Evolutionary conservation across 495 filamentous ascomycete species (phyloP).

Genomic region (Xylaria bambusicola): DNA sequence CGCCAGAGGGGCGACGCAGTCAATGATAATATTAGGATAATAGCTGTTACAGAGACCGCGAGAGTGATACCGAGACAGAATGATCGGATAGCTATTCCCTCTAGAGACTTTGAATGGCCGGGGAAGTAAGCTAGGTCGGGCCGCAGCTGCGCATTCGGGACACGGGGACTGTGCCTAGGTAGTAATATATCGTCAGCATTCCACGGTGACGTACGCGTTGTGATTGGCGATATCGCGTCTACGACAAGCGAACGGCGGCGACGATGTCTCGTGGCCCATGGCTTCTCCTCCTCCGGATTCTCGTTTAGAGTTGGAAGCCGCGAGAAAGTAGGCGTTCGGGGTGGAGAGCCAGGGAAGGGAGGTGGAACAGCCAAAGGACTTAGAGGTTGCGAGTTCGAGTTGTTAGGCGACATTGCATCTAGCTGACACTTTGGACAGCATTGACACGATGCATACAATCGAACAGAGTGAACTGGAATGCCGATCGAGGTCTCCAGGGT

Average conservation of each 20-base stretch:
- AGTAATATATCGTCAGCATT: slow-evolving; percentile 37
- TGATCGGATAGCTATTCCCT: slow-evolving; percentile 74
- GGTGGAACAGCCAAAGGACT: neutral
- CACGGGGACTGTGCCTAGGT: slow-evolving; percentile 37
- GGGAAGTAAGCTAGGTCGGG: slow-evolving; percentile 49
- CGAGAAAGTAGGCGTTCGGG: slow-evolving; percentile 20
- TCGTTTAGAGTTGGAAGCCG: slow-evolving; percentile 18
- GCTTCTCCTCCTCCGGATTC: slow-evolving; percentile 23
- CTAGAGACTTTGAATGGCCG: slow-evolving; percentile 65
- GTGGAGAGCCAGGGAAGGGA: slow-evolving; percentile 13
- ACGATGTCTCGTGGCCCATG: slow-evolving; percentile 31
- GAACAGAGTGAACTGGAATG: neutral
- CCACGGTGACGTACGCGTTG: slow-evolving; percentile 19
- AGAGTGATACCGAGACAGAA: slow-evolving; percentile 55
- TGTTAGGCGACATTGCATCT: neutral
- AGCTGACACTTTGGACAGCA: neutral
- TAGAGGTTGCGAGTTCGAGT: neutral
- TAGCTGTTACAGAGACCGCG: slow-evolving; percentile 43
- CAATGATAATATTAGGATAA: slow-evolving; percentile 42
- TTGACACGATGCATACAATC: slow-evolving; percentile 6
- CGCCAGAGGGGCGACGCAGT: slow-evolving; percentile 68
- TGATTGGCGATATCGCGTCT: slow-evolving; percentile 18
- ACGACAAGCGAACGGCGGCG: slow-evolving; percentile 29
- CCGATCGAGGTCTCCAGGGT: no score
- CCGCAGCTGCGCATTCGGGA: slow-evolving; percentile 29